Conservation (phyloP, 2,329 filamentous ascomycete species). For the Catunica adiposa region DNA sequence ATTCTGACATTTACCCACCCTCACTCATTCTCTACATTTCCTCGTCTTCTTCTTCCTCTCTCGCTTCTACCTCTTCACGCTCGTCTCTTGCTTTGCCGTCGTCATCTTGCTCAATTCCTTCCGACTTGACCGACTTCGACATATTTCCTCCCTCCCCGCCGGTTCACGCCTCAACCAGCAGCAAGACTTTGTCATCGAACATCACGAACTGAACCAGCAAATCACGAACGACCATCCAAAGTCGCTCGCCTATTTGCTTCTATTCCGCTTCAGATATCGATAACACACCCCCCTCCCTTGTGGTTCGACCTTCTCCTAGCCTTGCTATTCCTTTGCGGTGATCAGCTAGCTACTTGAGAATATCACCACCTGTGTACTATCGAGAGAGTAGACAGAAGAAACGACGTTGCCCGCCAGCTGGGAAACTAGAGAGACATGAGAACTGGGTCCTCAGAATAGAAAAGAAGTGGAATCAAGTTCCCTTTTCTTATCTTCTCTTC, state of each 20-base stretch:
- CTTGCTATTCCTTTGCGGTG: neutral
- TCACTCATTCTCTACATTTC: neutral
- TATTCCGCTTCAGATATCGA: neutral
- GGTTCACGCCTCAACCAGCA: neutral
- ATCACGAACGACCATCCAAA: neutral
- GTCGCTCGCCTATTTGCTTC: neutral
- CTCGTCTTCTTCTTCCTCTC: conserved; percentile 1
- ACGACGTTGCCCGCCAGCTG: conserved; percentile 6
- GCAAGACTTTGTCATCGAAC: conserved; percentile 1
- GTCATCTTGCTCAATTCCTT: neutral
- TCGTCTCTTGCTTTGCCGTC: neutral
- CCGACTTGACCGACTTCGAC: conserved; percentile 4
- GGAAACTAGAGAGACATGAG: conserved; percentile 13
- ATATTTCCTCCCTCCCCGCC: neutral
- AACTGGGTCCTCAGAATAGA: conserved; percentile 12
- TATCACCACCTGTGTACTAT: conserved; percentile 6
- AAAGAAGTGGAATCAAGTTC: conserved; percentile 13
- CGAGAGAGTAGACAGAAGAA: conserved; percentile 7
- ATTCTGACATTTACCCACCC: neutral
- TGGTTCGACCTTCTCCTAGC: conserved; percentile 2
- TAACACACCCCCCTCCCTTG: neutral
- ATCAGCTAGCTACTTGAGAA: neutral
- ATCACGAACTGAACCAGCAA: neutral
- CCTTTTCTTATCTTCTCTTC: conserved; percentile 6
- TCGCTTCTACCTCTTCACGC: conserved; percentile 2